Base-by-base conservation (phyloP, 2,329 filamentous ascomycete genomes). In the Fusarium acutatum region DNA sequence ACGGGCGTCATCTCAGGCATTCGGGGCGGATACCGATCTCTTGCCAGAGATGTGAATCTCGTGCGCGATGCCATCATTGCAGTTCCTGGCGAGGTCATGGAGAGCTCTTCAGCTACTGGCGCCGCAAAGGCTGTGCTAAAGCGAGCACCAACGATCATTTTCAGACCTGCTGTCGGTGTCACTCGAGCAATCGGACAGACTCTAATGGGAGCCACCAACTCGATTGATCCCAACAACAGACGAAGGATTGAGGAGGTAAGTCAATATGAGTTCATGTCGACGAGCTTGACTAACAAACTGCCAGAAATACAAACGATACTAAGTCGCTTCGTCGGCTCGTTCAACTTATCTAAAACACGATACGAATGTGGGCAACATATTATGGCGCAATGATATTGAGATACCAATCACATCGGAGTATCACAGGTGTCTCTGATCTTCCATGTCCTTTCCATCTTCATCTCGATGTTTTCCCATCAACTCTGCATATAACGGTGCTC, bases 31-130 rank as follows among this genome's bases (percentile, higher is more conserved):
- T 96, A 95, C 77, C 86, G 91, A 34, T 94, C 95, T 60, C 87
- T 99, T 34, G 91, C 95, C 69, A 90, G 95, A 38, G 97, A 99
- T 81, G 86, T 99, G n/a, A 88, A 96, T 43, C 86, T 95, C 49
- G 94, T 96, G 1, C 88, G 92, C 64, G 95, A 99, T 82, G 96
- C 96, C 15, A 94, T 99, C 65, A 96, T 99, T 77, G 96, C 96
- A 3, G 94, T 99, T 32, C 96, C 96, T 1, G 94, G 93, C 1
- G 96, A 98, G 80, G 90, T 97, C 2, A 92, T 97, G 86, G 95
- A 98, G 78, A 95, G 93, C 77, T 89, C 91, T 28, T 95, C 90
- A 67, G 95, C 96, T 2, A 90, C 91, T 46, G 94, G 94, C 5
- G 94, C 93, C 3, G 94, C 94, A 20, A 91, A 86, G 78, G 95